phyloP scores from a whole-genome alignment of 306 rosid species.

The Prunus mira region DNA sequence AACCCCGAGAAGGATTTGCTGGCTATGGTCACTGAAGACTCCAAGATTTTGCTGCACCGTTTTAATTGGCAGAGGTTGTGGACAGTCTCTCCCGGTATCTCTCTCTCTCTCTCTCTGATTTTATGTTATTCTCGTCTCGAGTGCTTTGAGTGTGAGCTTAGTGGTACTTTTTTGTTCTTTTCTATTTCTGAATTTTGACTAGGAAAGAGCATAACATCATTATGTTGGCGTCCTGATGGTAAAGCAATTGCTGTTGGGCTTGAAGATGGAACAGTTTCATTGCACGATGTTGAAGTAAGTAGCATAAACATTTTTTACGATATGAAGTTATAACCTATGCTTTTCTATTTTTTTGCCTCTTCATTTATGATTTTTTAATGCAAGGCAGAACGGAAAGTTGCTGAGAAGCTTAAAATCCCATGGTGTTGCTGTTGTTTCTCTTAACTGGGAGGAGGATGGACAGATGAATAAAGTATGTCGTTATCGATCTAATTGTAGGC shows the following conservation, averaged over 20 bases:
- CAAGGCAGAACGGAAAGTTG: slow-evolving; percentile 75
- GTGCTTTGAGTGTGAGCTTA: slow-evolving; percentile 13
- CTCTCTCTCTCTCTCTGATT: slow-evolving; percentile 5
- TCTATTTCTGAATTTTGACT: slow-evolving; percentile 6
- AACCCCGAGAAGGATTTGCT: slow-evolving; percentile 96
- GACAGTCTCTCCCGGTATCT: slow-evolving; percentile 79
- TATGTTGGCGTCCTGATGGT: slow-evolving; percentile 97
- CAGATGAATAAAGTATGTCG: slow-evolving; percentile 51
- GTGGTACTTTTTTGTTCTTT: neutral
- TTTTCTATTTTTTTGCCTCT: slow-evolving; percentile 6
- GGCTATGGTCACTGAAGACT: slow-evolving; percentile 93
- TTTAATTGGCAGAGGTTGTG: slow-evolving; percentile 97
- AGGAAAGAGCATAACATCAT: slow-evolving; percentile 65
- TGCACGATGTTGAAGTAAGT: slow-evolving; percentile 92
- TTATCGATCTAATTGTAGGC: slow-evolving; percentile 22
- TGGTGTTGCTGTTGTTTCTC: slow-evolving; percentile 62
- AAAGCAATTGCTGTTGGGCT: slow-evolving; percentile 87
- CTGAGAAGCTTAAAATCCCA: slow-evolving; percentile 83
- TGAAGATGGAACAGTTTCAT: slow-evolving; percentile 81
- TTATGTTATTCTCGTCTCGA: neutral
- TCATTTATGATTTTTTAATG: slow-evolving; percentile 26
- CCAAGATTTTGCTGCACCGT: slow-evolving; percentile 88
- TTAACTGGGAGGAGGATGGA: slow-evolving; percentile 88
- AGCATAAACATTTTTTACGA: neutral
- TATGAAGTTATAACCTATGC: neutral